Evolutionary conservation across 495 filamentous ascomycete genomes (phyloP).

Genomic region (Aspergillus saccharolyticus): DNA sequence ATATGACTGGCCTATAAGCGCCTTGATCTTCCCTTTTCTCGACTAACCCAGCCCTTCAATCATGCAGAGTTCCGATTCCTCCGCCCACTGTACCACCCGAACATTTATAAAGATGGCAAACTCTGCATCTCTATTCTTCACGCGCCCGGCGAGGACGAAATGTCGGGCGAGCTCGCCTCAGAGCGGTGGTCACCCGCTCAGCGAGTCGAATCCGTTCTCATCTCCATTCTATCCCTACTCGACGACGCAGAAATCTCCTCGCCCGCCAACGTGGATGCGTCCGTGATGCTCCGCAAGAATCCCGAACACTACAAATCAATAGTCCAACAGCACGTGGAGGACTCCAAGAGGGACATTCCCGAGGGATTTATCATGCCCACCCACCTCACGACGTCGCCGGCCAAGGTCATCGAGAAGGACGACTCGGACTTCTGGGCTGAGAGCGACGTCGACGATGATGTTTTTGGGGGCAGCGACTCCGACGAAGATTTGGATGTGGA

Average conservation of each 20-base stretch:
- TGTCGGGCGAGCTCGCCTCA: slow-evolving; percentile 80
- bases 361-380: slow-evolving; percentile 78
- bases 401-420: slow-evolving; percentile 60
- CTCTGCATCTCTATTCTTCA: slow-evolving; percentile 97
- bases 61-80: slow-evolving; percentile 71
- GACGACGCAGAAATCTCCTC: slow-evolving; percentile 91
- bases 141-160: slow-evolving; percentile 81
- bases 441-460: slow-evolving; percentile 67
- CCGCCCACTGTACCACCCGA: slow-evolving; percentile 81
- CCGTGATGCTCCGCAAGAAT: slow-evolving; percentile 74
- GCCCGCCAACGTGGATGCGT: slow-evolving; percentile 91
- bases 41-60: slow-evolving; percentile 5
- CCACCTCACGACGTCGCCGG: slow-evolving; percentile 49
- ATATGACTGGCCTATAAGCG: not conserved
- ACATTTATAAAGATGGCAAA: slow-evolving; percentile 84
- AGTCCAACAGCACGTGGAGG: slow-evolving; percentile 66
- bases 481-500: slow-evolving; percentile 53
- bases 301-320: slow-evolving; percentile 60
- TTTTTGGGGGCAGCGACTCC: slow-evolving; percentile 71
- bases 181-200: slow-evolving; percentile 94
- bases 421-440: slow-evolving; percentile 82
- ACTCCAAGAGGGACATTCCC: slow-evolving; percentile 74
- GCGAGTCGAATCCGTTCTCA: slow-evolving; percentile 87
- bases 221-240: slow-evolving; percentile 87
- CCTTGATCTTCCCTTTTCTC: not conserved